phyloP scores from a whole-genome alignment of 306 rosid species.

The Pyrus betulifolia region DNA sequence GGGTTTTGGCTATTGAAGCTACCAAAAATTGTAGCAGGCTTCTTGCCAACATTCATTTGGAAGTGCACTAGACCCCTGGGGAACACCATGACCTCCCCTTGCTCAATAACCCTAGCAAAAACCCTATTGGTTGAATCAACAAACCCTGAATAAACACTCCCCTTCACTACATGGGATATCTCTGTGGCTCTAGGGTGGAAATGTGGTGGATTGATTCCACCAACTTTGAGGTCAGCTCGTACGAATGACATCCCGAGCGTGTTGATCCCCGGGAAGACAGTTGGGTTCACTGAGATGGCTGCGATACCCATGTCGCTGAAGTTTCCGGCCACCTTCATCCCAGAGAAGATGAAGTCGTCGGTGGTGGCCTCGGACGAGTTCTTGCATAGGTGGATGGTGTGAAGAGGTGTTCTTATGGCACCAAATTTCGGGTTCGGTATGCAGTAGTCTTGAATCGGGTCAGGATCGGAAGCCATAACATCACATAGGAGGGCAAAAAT shows the following conservation, averaged over 20 bases:
- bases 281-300: constrained; percentile 43
- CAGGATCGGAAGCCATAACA: constrained; percentile 69
- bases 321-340: constrained; percentile 42
- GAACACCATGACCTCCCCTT: constrained; percentile 86
- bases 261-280: constrained; percentile 69
- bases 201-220: constrained; percentile 84
- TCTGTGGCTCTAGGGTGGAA: constrained; percentile 90
- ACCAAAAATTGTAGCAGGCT: constrained; percentile 59
- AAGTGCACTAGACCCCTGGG: constrained; percentile 83
- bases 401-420: constrained; percentile 24
- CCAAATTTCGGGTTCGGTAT: constrained; percentile 49
- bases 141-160: constrained; percentile 71
- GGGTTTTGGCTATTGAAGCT: constrained; percentile 91
- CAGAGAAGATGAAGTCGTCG: constrained; percentile 65
- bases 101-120: constrained; percentile 48
- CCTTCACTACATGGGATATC: constrained; percentile 54
- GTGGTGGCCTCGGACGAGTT: constrained; percentile 56
- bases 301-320: constrained; percentile 63
- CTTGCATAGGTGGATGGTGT: constrained; percentile 56
- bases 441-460: constrained; percentile 90
- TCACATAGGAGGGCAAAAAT: constrained; percentile 22
- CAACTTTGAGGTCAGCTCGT: constrained; percentile 57
- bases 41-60: constrained; percentile 80
- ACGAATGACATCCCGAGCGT: constrained; percentile 81
- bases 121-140: constrained; percentile 71